These are phyloP conservation scores for Toxoplasma gondii DNA, from an alignment of 169 alveolate species.

Conservation along the genomic window DNA sequence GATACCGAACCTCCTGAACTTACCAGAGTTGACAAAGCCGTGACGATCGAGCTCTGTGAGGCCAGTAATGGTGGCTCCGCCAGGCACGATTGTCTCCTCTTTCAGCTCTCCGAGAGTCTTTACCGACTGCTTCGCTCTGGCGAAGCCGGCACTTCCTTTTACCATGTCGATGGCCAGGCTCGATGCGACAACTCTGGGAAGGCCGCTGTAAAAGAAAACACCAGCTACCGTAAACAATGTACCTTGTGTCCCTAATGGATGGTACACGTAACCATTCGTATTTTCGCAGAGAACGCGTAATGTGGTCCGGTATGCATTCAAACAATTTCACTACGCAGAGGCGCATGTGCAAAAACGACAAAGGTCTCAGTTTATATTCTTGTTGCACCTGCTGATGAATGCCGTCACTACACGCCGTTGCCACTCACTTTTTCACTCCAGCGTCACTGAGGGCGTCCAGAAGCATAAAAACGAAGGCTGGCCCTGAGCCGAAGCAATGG, in stretches of 20 bases:
- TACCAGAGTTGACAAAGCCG: constrained; percentile 19
- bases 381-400: too few relatives aligned
- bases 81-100: constrained; percentile 9
- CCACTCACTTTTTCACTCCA: constrained; percentile 28
- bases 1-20: neutral
- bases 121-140: neutral
- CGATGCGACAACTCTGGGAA: neutral
- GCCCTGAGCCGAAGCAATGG: neutral
- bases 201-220: neutral
- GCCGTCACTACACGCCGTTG: too few relatives aligned
- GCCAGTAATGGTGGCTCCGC: constrained; percentile 21
- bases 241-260: neutral
- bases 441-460: constrained; percentile 45
- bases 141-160: neutral
- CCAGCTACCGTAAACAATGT: neutral
- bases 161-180: constrained; percentile 16
- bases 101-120: constrained; percentile 7
- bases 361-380: too few relatives aligned
- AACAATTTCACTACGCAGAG: too few relatives aligned
- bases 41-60: neutral
- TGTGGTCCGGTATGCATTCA: too few relatives aligned
- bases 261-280: neutral
- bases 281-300: too few relatives aligned
- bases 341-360: too few relatives aligned
- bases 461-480: neutral